Conservation (phyloP, 2,329 filamentous ascomycete species). For the Penicillium sp. region DNA sequence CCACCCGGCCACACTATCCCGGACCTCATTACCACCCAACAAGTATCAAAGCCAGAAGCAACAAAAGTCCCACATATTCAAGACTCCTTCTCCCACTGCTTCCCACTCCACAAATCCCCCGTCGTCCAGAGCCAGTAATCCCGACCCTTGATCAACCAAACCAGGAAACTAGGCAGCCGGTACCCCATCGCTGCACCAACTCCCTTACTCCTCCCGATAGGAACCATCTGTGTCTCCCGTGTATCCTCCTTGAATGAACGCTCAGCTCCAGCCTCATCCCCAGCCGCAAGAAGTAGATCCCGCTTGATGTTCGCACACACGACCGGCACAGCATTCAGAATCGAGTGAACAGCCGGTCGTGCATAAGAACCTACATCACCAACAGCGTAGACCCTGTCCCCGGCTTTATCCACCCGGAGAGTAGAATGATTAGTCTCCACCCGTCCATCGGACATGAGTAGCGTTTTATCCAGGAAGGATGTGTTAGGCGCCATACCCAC, state of each 20-base stretch:
- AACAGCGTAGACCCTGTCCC: slow-evolving; percentile 47
- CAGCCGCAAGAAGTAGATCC: slow-evolving; percentile 42
- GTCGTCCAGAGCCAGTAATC: slow-evolving; percentile 57
- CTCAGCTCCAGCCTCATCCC: slow-evolving; percentile 29
- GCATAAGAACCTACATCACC: slow-evolving; percentile 47
- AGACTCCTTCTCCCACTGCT: slow-evolving; percentile 49
- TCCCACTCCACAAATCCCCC: slow-evolving; percentile 51
- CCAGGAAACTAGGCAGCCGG: slow-evolving; percentile 46
- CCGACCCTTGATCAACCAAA: slow-evolving; percentile 45
- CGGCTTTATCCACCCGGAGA: slow-evolving; percentile 40
- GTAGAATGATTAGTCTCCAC: slow-evolving; percentile 37
- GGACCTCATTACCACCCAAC: neutral
- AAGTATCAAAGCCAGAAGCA: neutral
- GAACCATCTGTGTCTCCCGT: slow-evolving; percentile 50
- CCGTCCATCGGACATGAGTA: slow-evolving; percentile 38
- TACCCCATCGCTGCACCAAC: slow-evolving; percentile 50
- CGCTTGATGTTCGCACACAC: slow-evolving; percentile 51
- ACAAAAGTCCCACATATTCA: slow-evolving; percentile 24
- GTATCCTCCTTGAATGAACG: slow-evolving; percentile 45
- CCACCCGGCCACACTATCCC: neutral
- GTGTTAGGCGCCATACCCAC: slow-evolving; percentile 47
- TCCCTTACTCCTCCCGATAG: slow-evolving; percentile 49
- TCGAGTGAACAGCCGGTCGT: slow-evolving; percentile 45
- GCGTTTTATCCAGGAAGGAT: slow-evolving; percentile 32
- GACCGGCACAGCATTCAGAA: slow-evolving; percentile 44